These are phyloP conservation scores for Micractinium conductrix DNA, from an alignment of 139 green algal genomes.

Conservation along the genomic window DNA sequence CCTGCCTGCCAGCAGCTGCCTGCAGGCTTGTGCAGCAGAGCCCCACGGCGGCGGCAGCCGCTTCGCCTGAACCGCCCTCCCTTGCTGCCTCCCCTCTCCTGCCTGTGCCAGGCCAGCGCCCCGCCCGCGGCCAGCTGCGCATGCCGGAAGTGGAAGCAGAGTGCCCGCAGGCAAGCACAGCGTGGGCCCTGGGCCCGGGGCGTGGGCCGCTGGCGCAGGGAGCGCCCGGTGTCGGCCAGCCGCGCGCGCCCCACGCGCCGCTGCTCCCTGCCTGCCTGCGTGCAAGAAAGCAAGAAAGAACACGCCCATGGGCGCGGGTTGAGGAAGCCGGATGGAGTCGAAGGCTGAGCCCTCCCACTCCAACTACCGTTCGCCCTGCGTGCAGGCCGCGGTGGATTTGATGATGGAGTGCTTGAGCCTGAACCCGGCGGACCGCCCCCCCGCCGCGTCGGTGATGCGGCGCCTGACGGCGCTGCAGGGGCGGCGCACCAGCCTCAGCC, in stretches of 20 bases:
- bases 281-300: not conserved
- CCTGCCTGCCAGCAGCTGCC: too few species aligned
- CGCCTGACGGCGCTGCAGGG: not conserved
- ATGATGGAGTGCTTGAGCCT: conserved; percentile 13
- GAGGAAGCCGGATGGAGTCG: too few species aligned
- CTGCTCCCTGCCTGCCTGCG: not conserved
- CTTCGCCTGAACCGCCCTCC: not conserved
- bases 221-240: too few species aligned
- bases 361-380: too few species aligned
- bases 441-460: not conserved
- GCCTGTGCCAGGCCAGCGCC: conserved; percentile 5
- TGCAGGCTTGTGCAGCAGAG: too few species aligned
- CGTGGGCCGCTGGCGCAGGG: too few species aligned
- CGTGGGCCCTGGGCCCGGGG: too few species aligned
- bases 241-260: too few species aligned
- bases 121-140: not conserved
- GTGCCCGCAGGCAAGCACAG: conserved; percentile 5
- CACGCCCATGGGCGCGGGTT: too few species aligned
- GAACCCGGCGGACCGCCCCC: not conserved
- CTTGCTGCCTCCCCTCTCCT: not conserved
- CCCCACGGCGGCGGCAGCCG: too few species aligned
- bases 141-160: not conserved
- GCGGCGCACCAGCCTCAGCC: not conserved
- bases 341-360: too few species aligned
- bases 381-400: too few species aligned